Percentiles rank a stretch among this genome's conserved stretches.
These are phyloP conservation scores for Fragosphaeria purpurea DNA, from an alignment of 2,329 filamentous ascomycete genomes.

Conservation along the genomic window DNA sequence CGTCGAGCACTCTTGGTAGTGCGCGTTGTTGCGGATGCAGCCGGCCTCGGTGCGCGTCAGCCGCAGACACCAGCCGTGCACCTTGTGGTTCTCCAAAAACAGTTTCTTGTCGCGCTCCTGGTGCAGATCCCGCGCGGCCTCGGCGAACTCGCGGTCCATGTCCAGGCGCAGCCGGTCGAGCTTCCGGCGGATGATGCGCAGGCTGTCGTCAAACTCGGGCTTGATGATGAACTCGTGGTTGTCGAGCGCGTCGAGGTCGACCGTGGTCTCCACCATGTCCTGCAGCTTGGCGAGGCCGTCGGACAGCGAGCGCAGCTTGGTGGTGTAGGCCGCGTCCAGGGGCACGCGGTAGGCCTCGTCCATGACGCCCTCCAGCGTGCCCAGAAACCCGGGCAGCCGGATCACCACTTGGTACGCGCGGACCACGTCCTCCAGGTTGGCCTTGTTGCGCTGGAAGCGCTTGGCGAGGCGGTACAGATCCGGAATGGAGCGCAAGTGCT, in stretches of 20 bases:
- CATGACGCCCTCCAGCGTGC: conserved; percentile 84
- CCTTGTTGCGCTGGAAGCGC: conserved; percentile 84
- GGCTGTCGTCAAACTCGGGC: conserved; percentile 85
- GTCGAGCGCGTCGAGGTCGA: conserved; percentile 89
- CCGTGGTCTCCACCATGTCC: conserved; percentile 98
- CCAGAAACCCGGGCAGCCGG: conserved; percentile 79
- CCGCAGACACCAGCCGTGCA: conserved; percentile 94
- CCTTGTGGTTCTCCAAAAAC: conserved; percentile 90
- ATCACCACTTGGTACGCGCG: conserved; percentile 91
- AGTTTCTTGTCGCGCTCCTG: conserved; percentile 98
- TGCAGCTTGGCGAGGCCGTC: conserved; percentile 76
- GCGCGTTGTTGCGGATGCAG: conserved; percentile 82
- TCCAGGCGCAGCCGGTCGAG: conserved; percentile 74
- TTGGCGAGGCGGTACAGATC: conserved; percentile 91
- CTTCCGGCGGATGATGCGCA: conserved; percentile 82
- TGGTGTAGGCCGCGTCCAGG: conserved; percentile 77
- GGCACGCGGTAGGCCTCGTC: conserved; percentile 87
- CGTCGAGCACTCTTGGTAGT: conserved; percentile 90
- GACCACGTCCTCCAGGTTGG: conserved; percentile 91
- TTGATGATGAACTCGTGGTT: conserved; percentile 99
- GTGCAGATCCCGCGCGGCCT: conserved; percentile 68
- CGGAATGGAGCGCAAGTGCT: conserved; percentile 84
- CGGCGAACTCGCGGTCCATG: conserved; percentile 72
- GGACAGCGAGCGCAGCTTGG: conserved; percentile 65
- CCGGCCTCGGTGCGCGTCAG: conserved; percentile 84